phyloP scores from a whole-genome alignment of 495 filamentous ascomycete species.

The Penicillium atrosanguineum region DNA sequence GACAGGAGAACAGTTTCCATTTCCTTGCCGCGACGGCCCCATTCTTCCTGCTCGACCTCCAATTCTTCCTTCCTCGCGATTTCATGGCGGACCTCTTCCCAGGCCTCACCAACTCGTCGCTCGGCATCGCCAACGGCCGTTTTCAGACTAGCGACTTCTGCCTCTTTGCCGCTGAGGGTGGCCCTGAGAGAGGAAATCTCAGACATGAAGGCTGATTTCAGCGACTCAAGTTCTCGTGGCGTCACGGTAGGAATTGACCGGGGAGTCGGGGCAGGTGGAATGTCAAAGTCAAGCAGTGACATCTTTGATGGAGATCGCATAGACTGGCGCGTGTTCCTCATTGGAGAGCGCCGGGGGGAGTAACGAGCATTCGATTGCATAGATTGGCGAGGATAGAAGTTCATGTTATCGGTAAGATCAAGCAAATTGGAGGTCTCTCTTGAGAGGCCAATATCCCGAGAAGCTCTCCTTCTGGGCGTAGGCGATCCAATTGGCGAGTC shows the following conservation, averaged over 20 bases:
- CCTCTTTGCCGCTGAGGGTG: slow-evolving; percentile 84
- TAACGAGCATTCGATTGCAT: slow-evolving; percentile 37
- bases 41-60: slow-evolving; percentile 73
- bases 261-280: slow-evolving; percentile 84
- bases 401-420: slow-evolving; percentile 83
- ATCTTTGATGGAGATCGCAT: slow-evolving; percentile 38
- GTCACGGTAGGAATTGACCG: slow-evolving; percentile 89
- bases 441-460: slow-evolving; percentile 49
- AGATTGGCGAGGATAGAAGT: slow-evolving; percentile 45
- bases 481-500: slow-evolving; percentile 50
- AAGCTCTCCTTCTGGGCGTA: slow-evolving; percentile 59
- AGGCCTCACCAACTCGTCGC: slow-evolving; percentile 79
- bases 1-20: slow-evolving; percentile 77
- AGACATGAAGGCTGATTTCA: slow-evolving; percentile 85
- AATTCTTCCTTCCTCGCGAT: slow-evolving; percentile 63
- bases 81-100: slow-evolving; percentile 77
- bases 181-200: slow-evolving; percentile 90
- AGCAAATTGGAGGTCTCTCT: slow-evolving; percentile 57
- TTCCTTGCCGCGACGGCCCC: slow-evolving; percentile 79
- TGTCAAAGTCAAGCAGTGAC: slow-evolving; percentile 84
- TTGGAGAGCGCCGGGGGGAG: slow-evolving; percentile 46
- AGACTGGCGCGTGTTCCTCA: slow-evolving; percentile 32
- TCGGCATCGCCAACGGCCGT: slow-evolving; percentile 85
- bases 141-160: slow-evolving; percentile 81
- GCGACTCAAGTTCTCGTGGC: slow-evolving; percentile 82